Evolutionary conservation across 2,329 filamentous ascomycete species (phyloP).

Genomic region (Colletotrichum navitas): DNA sequence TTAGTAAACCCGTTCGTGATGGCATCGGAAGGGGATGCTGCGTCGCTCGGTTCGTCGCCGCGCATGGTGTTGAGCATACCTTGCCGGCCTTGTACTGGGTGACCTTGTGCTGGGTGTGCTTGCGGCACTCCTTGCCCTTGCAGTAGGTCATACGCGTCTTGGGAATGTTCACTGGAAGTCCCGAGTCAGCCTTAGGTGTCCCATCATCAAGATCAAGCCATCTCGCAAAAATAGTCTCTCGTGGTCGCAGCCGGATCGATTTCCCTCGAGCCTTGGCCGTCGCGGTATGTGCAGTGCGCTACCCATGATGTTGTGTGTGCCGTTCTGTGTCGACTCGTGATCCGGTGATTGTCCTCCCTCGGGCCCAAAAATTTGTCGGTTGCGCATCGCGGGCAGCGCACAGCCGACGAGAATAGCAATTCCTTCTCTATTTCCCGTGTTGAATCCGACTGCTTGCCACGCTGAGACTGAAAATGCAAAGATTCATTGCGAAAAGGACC

Average conservation of each 20-base stretch:
- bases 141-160: conserved; percentile 98
- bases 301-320: background rate
- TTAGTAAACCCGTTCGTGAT: conserved; percentile 8
- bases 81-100: conserved; percentile 98
- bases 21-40: background rate
- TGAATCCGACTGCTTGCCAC: conserved; percentile 29
- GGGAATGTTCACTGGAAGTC: conserved; percentile 90
- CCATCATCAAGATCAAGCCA: conserved; percentile 6
- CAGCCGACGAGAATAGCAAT: conserved; percentile 2
- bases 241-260: conserved; percentile 33
- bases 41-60: conserved; percentile 35
- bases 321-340: background rate
- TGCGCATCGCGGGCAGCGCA: conserved; percentile 27
- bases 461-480: conserved; percentile 5
- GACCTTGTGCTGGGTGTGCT: conserved; percentile 93
- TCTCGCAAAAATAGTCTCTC: conserved; percentile 13
- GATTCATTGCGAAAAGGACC: conserved; percentile 26
- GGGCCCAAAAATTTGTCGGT: conserved; percentile 27
- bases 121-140: conserved; percentile 95
- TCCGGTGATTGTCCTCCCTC: conserved; percentile 9
- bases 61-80: conserved; percentile 57
- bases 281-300: background rate
- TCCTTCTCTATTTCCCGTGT: background rate
- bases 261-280: background rate
- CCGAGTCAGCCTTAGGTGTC: conserved; percentile 48